Evolutionary conservation across 768 basidiomycete species (phyloP).

Genomic region (Terana coerulea): DNA sequence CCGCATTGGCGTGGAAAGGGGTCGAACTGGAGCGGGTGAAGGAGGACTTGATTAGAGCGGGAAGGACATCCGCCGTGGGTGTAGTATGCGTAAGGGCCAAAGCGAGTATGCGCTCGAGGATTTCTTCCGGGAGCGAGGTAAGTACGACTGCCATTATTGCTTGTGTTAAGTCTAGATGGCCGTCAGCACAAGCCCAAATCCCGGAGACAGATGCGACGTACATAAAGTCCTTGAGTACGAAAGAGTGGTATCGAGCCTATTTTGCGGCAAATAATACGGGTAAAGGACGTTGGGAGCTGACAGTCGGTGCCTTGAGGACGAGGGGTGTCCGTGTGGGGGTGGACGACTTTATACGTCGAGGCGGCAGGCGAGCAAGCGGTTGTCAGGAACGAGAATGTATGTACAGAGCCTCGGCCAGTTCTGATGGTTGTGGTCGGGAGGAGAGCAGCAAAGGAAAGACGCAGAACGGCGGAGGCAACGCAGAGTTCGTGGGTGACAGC

Average conservation of each 20-base stretch:
- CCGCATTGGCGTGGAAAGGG: neutral
- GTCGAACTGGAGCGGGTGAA: conserved; percentile 7
- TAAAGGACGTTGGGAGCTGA: too few relatives aligned
- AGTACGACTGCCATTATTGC: conserved; percentile 21
- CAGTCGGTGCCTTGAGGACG: too few relatives aligned
- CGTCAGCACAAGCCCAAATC: too few relatives aligned
- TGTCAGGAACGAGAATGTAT: too few relatives aligned
- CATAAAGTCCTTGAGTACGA: too few relatives aligned
- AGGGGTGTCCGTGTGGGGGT: too few relatives aligned
- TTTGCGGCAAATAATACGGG: too few relatives aligned
- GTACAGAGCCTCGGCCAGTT: neutral
- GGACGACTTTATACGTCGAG: too few relatives aligned
- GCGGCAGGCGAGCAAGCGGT: neutral
- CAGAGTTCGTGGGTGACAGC: neutral
- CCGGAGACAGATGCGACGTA: too few relatives aligned
- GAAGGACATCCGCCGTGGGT: conserved; percentile 2
- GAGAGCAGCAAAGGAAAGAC: neutral
- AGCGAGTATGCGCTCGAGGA: conserved; percentile 44
- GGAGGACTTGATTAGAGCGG: neutral
- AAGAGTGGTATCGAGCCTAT: too few relatives aligned
- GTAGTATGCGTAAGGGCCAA: conserved; percentile 22
- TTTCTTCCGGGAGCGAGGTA: conserved; percentile 36
- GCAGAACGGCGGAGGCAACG: neutral
- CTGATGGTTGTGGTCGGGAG: conserved; percentile 1
- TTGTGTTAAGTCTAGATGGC: neutral